Percentiles rank a stretch among this genome's conserved stretches.
phyloP scores from a whole-genome alignment of 2,329 filamentous ascomycete genomes.

The Ilyonectria mors-panacis region DNA sequence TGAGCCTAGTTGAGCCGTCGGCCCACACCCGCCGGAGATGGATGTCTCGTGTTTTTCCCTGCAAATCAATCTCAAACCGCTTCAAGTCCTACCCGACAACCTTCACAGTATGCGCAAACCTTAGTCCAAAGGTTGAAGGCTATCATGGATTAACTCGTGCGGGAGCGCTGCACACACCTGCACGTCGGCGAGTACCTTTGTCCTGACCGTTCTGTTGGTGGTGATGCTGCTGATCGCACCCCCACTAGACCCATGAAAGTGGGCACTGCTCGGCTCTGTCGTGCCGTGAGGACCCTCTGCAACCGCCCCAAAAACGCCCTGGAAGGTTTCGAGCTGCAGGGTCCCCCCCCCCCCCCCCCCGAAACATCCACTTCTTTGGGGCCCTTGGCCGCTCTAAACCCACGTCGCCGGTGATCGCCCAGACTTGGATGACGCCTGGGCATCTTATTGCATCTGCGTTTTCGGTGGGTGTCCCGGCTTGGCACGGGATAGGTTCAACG shows the following conservation, averaged over 20 bases:
- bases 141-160: conserved; percentile 19
- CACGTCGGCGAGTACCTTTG: too few relatives aligned
- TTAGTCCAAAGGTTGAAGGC: conserved; percentile 3
- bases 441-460: conserved; percentile 8
- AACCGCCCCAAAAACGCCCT: neutral
- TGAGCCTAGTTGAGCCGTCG: neutral
- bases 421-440: conserved; percentile 23
- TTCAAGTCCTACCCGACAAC: neutral
- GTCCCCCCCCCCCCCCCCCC: neutral
- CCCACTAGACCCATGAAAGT: conserved; percentile 1
- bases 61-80: neutral
- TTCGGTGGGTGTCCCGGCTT: conserved; percentile 41
- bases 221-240: too few relatives aligned
- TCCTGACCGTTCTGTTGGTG: too few relatives aligned
- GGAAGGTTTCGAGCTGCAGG: conserved; percentile 17
- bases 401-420: conserved; percentile 37
- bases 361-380: neutral
- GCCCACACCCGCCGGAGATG: neutral
- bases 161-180: neutral
- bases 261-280: conserved; percentile 37
- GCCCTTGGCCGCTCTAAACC: neutral
- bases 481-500: conserved; percentile 31
- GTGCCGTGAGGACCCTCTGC: conserved; percentile 40
- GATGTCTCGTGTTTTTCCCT: neutral
- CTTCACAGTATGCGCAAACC: neutral